Evolutionary conservation across 805 yeast species (phyloP), one percentile per base, ranked within the genome.

Genomic region (Saturnispora quitensis): DNA sequence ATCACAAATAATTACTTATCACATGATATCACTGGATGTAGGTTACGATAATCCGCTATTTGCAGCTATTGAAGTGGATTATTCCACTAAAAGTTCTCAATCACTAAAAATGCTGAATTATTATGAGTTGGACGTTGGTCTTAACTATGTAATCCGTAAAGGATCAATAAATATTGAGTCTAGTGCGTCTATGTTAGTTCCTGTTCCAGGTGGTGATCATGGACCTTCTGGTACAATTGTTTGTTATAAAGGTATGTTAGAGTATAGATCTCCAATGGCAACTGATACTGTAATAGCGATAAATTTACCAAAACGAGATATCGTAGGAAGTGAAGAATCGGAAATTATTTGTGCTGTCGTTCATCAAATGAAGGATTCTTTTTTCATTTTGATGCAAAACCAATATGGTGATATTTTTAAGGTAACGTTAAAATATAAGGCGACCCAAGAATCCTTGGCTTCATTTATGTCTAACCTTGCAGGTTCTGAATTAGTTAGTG

Each of bases 111-210:
- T 61, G 28, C 69, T 91, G 49, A 76, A 79, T 3, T 85, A 78
- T 62, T 91, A 91, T 67, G 91, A 88, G 60, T 68, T 90, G 25
- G 97, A 93, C 64, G 74, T 87, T 40, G 97, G 97, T 1, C 69
- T 91, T 45, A 90, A 90, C 61, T 86, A 84, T 62, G 77, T 90
- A 2, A 73, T 85, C 1, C 76, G 75, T 52, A 73, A 73, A 56
- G 73, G 67, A 67, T 62, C 75, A n/a, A 74, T 65, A 42, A 62
- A 55, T 7, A 65, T 80, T 2, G 61, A 67, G 1, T 57, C 56
- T 24, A 53, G 73, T 1, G 70, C 90, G 1, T 78, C 73, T 55
- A 70, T 76, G 50, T 54, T 90, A 6, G 55, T 88, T n/a, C 71
- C 83, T 0, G 71, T 89, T 15, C 96, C 97, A 0, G 86, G 84